Evolutionary conservation across 352 stramenopile genomes (phyloP), one percentile per base, ranked within the genome.

Genomic region (Pythium insidiosum): DNA sequence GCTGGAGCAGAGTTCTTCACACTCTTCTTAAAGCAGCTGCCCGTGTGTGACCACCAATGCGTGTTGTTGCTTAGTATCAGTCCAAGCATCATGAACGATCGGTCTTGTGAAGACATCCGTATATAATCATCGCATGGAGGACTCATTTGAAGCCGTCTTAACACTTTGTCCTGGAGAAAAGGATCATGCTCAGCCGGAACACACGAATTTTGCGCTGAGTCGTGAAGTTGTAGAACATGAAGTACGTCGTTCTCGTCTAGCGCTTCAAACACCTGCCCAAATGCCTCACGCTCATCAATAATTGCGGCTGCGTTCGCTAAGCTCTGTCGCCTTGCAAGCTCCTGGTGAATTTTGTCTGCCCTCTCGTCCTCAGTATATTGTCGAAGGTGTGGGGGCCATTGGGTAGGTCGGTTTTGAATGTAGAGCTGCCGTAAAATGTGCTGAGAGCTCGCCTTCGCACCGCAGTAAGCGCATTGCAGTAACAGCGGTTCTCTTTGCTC

Each of bases 1-100:
- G 31, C 30, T 3, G 40, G 3, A 15, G 9, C 30, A 13, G 40
- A 21, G 12, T 39, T 50, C 7, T 33, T 28, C 28, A 31, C 9
- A 20, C 41, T 56, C 10, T 28, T 19, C 33, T 51, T 58, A 43
- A 58, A 58, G 38, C 42, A 52, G 23, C 50, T 58, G 6, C 42
- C 30, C 15, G 50, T 58, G 30, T 58, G 50, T 0, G 36, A 11
- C 50, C 50, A 58, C 30, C 10, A 36, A 25, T 58, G 50, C 35
- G 35, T 50, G 18, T 58, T 58, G 5, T 52, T 15, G 0, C 45
- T 43, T 4, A 20, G 1, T 7, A 58, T 29, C 0, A 58, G 38
- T 10, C 9, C 48, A 3, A 16, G 13, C 1, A 52, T 5, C 37
- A 34, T 16, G n/a, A 33, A 58, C 2, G n/a, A 30, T 21, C 21